A percentile compares a stretch with the other conserved stretches of the same genome.
Conservation (phyloP, 2,329 filamentous ascomycete species). For the Teratosphaeria destructans region DNA sequence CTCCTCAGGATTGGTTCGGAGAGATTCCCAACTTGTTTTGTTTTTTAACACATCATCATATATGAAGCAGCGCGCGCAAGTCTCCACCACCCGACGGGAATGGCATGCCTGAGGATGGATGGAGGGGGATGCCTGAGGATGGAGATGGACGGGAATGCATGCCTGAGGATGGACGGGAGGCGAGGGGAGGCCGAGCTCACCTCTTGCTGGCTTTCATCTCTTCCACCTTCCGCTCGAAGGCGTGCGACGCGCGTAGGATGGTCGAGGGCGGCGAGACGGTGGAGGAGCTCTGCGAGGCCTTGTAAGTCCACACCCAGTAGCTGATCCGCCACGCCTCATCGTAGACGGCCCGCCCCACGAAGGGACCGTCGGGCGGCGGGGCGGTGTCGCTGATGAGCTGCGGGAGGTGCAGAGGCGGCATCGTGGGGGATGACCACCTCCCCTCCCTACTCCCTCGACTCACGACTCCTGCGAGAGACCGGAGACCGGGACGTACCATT, state of each 20-base stretch:
- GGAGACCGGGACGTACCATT: neutral
- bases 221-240: slow-evolving; percentile 72
- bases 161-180: neutral
- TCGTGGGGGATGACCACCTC: neutral
- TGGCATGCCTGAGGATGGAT: neutral
- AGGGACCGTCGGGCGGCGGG: neutral
- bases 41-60: slow-evolving; percentile 82
- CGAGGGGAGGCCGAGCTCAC: slow-evolving; percentile 32
- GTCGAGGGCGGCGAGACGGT: slow-evolving; percentile 52
- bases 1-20: slow-evolving; percentile 92
- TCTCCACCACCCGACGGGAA: slow-evolving; percentile 3
- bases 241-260: slow-evolving; percentile 50
- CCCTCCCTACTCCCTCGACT: no score
- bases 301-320: neutral
- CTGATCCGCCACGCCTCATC: neutral
- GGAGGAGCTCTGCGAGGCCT: slow-evolving; percentile 45
- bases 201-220: slow-evolving; percentile 80
- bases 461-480: neutral
- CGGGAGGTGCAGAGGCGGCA: neutral
- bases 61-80: slow-evolving; percentile 40
- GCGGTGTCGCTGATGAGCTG: neutral
- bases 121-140: neutral
- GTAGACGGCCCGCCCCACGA: neutral
- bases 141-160: neutral
- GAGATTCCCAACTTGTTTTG: slow-evolving; percentile 99